Evolutionary conservation across 129 eudicot species (phyloP), one percentile per base, ranked within the genome.

Genomic region (Tagetes patula): DNA sequence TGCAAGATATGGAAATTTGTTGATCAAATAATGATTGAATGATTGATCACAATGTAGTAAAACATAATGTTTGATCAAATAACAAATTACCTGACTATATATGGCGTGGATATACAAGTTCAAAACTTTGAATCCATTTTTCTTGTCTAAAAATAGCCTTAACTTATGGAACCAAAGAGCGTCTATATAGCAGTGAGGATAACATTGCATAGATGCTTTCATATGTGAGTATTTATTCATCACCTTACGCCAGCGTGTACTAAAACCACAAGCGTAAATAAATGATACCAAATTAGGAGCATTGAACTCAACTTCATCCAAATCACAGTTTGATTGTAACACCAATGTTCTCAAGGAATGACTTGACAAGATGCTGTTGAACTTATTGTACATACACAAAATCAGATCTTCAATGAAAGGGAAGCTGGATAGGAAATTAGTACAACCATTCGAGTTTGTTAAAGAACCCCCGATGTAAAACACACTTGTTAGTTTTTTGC

Each of bases 141-240:
- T 31, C 63, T 56, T 56, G 39, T 31, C 39, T 39, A 56, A 56
- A 8, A 56, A 56, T 0, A 2, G 14, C 63, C 39, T 31, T 1
- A 56, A 8, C 63, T 31, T 56, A 5, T 56, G 5, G 6, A 56
- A 31, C 63, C 63, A 56, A 8, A 56, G 63, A 30, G 38, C 11
- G 8, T 31, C n/a, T 56, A 56, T 56, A 31, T 1, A 2, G 10
- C 1, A 1, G 4, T 31, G 12, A 3, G 37, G 13, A 30, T 56
- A 56, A 4, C 38, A 56, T 56, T 8, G 38, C 63, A 56, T 56
- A 56, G 37, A 56, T 56, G 63, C 63, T 56, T 54, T 54, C 36
- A 54, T 14, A 54, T 6, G 36, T 3, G 60, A 1, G 2, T 1
- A 53, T 4, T 53, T 20, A 20, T 20, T 3, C 11, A 4, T 56